phyloP scores from a whole-genome alignment of 257 asterid species.

The Vinca minor region DNA sequence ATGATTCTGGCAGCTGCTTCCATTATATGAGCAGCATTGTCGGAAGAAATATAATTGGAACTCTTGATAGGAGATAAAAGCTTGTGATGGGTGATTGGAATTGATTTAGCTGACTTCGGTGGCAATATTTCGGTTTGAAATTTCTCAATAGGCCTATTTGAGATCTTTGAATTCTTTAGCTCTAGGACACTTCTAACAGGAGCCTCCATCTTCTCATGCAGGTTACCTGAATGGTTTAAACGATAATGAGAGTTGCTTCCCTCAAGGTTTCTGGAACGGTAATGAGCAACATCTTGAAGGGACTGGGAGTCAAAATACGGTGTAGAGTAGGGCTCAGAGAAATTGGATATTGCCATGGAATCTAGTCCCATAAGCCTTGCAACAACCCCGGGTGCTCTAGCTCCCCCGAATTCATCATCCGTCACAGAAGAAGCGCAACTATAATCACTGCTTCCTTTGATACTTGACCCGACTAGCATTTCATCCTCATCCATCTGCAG shows the following conservation, averaged over 20 bases:
- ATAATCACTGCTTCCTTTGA: slow-evolving; percentile 59
- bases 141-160: slow-evolving; percentile 52
- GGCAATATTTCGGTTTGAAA: slow-evolving; percentile 78
- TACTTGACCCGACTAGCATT: slow-evolving; percentile 36
- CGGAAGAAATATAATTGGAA: slow-evolving; percentile 34
- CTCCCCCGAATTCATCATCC: slow-evolving; percentile 56
- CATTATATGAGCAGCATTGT: slow-evolving; percentile 79
- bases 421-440: slow-evolving; percentile 71
- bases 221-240: slow-evolving; percentile 28
- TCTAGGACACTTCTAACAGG: slow-evolving; percentile 20
- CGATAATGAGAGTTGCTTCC: slow-evolving; percentile 28
- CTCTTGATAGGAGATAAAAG: slow-evolving; percentile 85
- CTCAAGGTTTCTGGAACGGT: slow-evolving; percentile 23
- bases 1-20: slow-evolving; percentile 84
- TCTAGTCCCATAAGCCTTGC: slow-evolving; percentile 99
- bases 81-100: slow-evolving; percentile 73
- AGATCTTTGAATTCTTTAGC: slow-evolving; percentile 30
- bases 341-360: slow-evolving; percentile 54
- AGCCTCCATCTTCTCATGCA: slow-evolving; percentile 21
- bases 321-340: slow-evolving; percentile 41
- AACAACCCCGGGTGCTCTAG: slow-evolving; percentile 65
- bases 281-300: slow-evolving; percentile 34
- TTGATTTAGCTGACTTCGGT: slow-evolving; percentile 81
- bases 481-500: slow-evolving; percentile 61
- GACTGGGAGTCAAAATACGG: slow-evolving; percentile 52